These are phyloP conservation scores for Lunularia cruciata DNA, from an alignment of 225 moss, liverwort and hornwort species.

Conservation along the genomic window DNA sequence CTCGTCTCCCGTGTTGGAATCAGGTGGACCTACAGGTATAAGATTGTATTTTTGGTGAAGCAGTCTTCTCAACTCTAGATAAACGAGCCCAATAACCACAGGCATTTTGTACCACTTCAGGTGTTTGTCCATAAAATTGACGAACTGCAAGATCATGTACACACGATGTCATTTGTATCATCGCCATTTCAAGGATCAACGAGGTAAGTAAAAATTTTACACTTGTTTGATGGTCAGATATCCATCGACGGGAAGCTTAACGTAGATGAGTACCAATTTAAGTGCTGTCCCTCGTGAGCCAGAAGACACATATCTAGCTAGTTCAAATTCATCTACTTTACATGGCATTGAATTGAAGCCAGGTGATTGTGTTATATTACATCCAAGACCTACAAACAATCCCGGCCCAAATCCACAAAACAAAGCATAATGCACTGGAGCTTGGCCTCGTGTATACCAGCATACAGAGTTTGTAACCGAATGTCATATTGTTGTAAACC, in stretches of 20 bases:
- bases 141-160: slow-evolving; percentile 25
- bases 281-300: background rate
- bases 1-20: slow-evolving; percentile 6
- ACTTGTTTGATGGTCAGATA: too few species aligned
- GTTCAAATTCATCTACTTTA: background rate
- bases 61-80: slow-evolving; percentile 48
- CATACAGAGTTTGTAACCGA: background rate
- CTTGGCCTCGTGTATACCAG: background rate
- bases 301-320: background rate
- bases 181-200: background rate
- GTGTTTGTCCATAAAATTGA: slow-evolving; percentile 49
- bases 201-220: background rate
- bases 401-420: background rate
- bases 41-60: slow-evolving; percentile 65
- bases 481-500: background rate
- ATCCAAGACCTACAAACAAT: too few species aligned
- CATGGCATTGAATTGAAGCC: background rate
- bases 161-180: background rate
- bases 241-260: too few species aligned
- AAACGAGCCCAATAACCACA: slow-evolving; percentile 46
- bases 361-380: too few species aligned
- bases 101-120: slow-evolving; percentile 57
- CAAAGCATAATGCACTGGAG: background rate
- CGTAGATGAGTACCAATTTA: background rate
- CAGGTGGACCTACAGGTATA: slow-evolving; percentile 41